Evolutionary conservation across 2,329 filamentous ascomycete species (phyloP), one percentile per base, ranked within the genome.

Genomic region (Emydomyces testavorans): DNA sequence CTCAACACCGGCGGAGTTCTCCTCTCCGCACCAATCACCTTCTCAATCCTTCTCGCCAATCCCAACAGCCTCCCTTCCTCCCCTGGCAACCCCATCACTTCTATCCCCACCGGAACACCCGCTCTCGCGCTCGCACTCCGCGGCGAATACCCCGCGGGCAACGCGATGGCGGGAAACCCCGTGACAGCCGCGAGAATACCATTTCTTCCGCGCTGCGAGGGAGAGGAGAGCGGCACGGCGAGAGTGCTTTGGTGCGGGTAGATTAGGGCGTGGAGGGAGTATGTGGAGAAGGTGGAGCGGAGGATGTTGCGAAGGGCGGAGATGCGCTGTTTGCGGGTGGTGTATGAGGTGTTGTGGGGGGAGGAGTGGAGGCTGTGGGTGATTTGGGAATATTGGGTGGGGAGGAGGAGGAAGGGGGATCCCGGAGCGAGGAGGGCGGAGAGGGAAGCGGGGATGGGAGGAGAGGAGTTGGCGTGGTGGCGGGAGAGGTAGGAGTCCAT

Each of bases 211-310:
- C 65, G 65, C 61, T 83, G 79, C 0, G 70, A 73, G 0, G 72
- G 66, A 0, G 71, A 70, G 2, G 77, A 78, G 20, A 80, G 60
- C 38, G 72, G 71, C 2, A 80, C 77, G 4, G 79, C 76, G 1
- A 82, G 70, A 46, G 80, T 80, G 57, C 73, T 73, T 56, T 83
- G 79, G 57, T 82, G 73, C 0, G 79, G 79, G 60, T 82, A 83
- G 54, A 81, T 72, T 29, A 82, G 55, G 0, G 74, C 78, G 57
- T 80, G 74, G 11, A 83, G 65, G 0, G 60, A 51, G 52, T 77
- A 64, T 0, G 56, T 49, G 0, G 62, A 58, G 50, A 82, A 79
- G 0, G 75, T 77, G 2, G 61, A 52, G n/a, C 67, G 62, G 1
- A 82, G 62, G 0, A 70, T 63, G 1, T 67, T 58, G 2, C 72